These are phyloP conservation scores for Chlamydomonas reinhardtii DNA, from an alignment of 163 green algal genomes.

Conservation along the genomic window DNA sequence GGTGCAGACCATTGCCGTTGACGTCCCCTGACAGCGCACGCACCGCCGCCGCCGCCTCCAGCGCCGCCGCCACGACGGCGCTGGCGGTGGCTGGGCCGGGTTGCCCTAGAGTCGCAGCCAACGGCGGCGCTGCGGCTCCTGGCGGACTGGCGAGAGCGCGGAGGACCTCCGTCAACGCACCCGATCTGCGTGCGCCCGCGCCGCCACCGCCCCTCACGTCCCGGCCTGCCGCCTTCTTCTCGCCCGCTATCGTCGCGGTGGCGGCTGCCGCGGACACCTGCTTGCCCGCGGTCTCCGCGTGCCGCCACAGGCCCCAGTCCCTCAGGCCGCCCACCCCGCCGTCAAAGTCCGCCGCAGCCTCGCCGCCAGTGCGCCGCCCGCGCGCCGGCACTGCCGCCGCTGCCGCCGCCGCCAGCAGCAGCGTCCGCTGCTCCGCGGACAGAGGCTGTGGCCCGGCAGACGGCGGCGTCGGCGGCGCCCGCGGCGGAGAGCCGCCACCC, in stretches of 20 bases:
- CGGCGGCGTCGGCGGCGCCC: neutral
- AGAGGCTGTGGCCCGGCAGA: neutral
- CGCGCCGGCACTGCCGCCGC: no score
- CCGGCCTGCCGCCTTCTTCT: no score
- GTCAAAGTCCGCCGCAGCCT: constrained; percentile 9
- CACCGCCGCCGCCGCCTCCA: no score
- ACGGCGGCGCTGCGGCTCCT: no score
- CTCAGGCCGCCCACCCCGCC: neutral
- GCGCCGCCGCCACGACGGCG: no score
- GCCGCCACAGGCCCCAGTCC: constrained; percentile 9
- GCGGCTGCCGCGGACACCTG: neutral
- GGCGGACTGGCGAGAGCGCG: neutral
- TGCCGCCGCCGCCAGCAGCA: neutral
- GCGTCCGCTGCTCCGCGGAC: neutral
- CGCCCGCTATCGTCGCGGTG: neutral
- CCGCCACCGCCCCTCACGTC: no score
- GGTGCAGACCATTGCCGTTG: no score
- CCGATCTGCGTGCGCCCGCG: no score
- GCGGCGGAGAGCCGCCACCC: neutral
- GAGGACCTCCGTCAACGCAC: neutral
- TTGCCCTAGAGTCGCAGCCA: no score
- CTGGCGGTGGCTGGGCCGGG: no score
- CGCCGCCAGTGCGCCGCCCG: constrained; percentile 8
- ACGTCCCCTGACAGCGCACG: no score
- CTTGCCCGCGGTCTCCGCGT: neutral